Base-by-base conservation (phyloP, 202 grass and related monocot genomes). In the Bolboschoenoplectus hybrid region DNA sequence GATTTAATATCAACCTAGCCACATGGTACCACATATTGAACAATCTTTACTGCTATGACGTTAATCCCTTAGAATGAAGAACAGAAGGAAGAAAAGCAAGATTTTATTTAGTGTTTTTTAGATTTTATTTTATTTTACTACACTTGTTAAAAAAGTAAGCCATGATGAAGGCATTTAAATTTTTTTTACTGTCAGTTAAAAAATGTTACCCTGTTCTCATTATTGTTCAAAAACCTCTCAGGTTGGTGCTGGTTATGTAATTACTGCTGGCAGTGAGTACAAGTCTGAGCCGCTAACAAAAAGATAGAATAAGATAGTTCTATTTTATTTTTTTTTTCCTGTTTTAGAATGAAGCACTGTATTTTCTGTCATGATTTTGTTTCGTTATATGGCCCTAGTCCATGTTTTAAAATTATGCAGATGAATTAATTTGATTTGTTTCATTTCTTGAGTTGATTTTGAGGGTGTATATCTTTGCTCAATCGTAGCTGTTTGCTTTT, bases 231-330 rank as follows among this genome's bases (percentile, higher is more conserved):
- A 74, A 80, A 66, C 53, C 64, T 92, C 90, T 87, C 89, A 98
- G 96, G 86, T 95, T 88, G 91, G 90, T 84, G 90, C 91, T 85
- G 91, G 93, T 67, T 98, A 98, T 88, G 84, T 87, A 74, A 89
- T 95, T 63, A 98, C 96, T 78, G 53, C 87, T 87, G 90, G 96
- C 55, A 95, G 93, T 66, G 96, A 95, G 80, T 84, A 94, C 86
- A 98, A 98, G 85, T 82, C 91, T 64, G 93, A 95, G 85, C 88
- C 93, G 14, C 89, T 98, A 6, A 56, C 91, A 79, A 98, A 86
- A 87, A 98, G 88, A 87, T 98, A 89, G 84, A 83, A 52, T 26
- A 43, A 74, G 32, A 32, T 61, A 77, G 39, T 84, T 82, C 65
- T 60, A 55, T 79, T 87, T 82, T 84, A 69, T 63, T 12, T 51